A percentile compares a stretch with the other conserved stretches of the same genome.
Conservation (phyloP, 108 stramenopile genomes). For the Skeletonema grethae region DNA sequence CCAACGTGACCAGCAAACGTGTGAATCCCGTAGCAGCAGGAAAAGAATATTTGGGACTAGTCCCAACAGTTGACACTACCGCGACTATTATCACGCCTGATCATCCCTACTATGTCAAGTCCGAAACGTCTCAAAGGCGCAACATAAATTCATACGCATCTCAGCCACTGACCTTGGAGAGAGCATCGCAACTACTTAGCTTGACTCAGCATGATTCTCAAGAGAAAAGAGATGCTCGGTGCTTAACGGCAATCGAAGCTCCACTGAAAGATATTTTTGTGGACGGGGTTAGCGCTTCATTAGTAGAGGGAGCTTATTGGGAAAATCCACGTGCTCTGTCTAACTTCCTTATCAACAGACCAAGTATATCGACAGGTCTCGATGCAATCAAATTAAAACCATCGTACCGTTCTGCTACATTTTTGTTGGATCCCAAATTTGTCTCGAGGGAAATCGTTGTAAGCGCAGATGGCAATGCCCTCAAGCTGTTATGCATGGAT, state of each 20-base stretch:
- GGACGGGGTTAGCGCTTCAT: constrained; percentile 30
- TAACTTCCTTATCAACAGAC: constrained; percentile 33
- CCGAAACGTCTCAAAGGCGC: not conserved
- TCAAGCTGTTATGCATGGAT: constrained; percentile 44
- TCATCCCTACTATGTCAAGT: constrained; percentile 36
- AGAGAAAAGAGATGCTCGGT: constrained; percentile 4
- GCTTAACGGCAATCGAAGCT: constrained; percentile 38
- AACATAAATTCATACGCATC: constrained; percentile 13
- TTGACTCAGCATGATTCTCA: constrained; percentile 37
- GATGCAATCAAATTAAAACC: constrained; percentile 20
- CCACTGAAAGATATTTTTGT: constrained; percentile 40
- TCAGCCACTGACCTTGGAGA: constrained; percentile 26
- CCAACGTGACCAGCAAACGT: constrained; percentile 27
- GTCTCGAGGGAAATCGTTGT: constrained; percentile 30
- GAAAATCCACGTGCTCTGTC: constrained; percentile 26
- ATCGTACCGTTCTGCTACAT: constrained; percentile 39
- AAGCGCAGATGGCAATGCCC: constrained; percentile 33
- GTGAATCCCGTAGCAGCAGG: not conserved
- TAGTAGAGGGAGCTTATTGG: constrained; percentile 43
- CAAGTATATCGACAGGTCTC: constrained; percentile 29
- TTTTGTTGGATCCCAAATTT: constrained; percentile 26
- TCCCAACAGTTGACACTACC: constrained; percentile 34
- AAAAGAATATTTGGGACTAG: constrained; percentile 31
- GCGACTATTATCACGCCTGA: constrained; percentile 32
- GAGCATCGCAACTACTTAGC: constrained; percentile 25